A percentile compares a stretch with the other conserved stretches of the same genome.
These are phyloP conservation scores for Crithidia mellificae DNA, from an alignment of 208 protist species.

Conservation along the genomic window DNA sequence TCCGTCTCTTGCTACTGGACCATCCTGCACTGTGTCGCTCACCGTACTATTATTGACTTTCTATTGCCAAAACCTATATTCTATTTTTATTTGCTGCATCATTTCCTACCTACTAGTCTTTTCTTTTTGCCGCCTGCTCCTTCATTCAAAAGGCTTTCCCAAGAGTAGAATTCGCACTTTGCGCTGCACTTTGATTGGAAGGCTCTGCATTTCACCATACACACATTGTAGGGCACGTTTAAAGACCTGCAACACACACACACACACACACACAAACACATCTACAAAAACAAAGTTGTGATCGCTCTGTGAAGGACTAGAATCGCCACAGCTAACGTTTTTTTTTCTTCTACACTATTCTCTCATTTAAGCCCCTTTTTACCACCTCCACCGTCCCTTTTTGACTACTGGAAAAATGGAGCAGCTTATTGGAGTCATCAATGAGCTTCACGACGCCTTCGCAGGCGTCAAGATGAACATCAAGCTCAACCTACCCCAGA, in stretches of 20 bases:
- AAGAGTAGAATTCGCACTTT: too few species aligned
- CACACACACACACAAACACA: too few species aligned
- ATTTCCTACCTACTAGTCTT: not conserved
- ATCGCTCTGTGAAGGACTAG: too few species aligned
- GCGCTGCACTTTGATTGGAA: too few species aligned
- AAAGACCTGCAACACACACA: not conserved
- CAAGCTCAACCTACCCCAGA: slow-evolving; percentile 97
- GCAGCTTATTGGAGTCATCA: slow-evolving; percentile 96
- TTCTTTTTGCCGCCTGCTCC: not conserved
- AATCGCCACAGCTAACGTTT: too few species aligned
- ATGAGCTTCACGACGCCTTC: slow-evolving; percentile 97
- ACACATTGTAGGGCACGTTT: too few species aligned
- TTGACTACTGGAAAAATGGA: slow-evolving; percentile 90
- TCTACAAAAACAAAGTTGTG: too few species aligned
- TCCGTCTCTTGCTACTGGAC: too few species aligned
- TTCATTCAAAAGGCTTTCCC: too few species aligned
- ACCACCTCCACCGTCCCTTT: not conserved
- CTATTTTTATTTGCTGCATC: not conserved
- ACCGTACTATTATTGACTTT: too few species aligned
- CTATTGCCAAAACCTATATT: not conserved
- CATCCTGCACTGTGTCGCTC: not conserved
- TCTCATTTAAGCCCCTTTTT: slow-evolving; percentile 6
- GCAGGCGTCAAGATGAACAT: slow-evolving; percentile 90
- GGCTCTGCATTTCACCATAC: too few species aligned
- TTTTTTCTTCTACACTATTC: not conserved